Evolutionary conservation across 78 protist genomes (phyloP), one percentile per base, ranked within the genome.

Genomic region (Monocercomonoides exilis): DNA sequence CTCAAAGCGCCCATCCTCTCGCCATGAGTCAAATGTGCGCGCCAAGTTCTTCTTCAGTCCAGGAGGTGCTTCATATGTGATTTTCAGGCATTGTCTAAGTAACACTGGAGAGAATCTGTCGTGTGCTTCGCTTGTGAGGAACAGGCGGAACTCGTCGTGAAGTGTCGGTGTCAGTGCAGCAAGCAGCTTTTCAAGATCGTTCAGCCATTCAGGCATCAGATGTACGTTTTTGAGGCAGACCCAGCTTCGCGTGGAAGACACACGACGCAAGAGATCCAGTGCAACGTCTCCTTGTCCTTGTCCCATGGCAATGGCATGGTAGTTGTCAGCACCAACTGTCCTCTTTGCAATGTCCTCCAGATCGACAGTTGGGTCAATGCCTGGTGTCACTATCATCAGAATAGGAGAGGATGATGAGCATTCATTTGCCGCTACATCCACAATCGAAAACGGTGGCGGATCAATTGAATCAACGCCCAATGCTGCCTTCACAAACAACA

Each of bases 21-120:
- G 41, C 89, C 91, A 88, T 81, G 77, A 0, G 33, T 81, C 91
- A 85, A 84, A 93, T 21, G 94, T 89, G 34, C 94, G 92, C 84
- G 2, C 77, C 84, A 94, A 42, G 87, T 92, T 92, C 81, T 80
- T 38, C 88, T 90, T 90, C 45, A 94, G 0, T 3, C 96, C 96
- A 0, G 96, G 95, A n/a, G 97, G 97, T 0, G 97, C 92, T 80
- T 95, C 97, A 43, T 79, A 93, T 35, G 95, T 87, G 41, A 93
- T 43, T 89, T 94, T 95, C 54, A 90, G 46, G 4, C 87, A 54
- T 42, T 36, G 44, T 81, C 63, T 84, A 54, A 93, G 41, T 5
- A 95, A 43, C 77, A 89, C 84, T 11, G 89, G 2, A 3, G 94
- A 87, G 89, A 95, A 92, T n/a, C 0, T 1, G 35, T 42, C 46